These are phyloP conservation scores for Lactarius akahatsu DNA, from an alignment of 768 basidiomycete species.

Conservation along the genomic window DNA sequence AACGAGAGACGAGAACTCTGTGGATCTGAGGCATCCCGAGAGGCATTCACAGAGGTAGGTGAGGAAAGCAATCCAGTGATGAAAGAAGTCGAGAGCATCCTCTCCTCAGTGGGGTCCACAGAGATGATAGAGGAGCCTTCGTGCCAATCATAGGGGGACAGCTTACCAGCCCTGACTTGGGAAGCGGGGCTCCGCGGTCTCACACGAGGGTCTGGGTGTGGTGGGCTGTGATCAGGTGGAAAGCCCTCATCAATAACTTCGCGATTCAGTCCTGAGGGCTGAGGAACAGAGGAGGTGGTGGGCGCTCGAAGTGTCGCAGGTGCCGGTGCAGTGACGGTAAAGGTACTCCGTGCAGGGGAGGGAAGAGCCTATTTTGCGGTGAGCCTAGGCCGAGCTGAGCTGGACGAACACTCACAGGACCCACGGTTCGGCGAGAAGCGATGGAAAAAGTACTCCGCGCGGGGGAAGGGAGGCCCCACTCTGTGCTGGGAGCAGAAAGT, in stretches of 20 bases:
- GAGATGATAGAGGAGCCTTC: constrained; percentile 59
- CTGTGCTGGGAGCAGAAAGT: constrained; percentile 35
- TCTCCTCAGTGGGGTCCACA: constrained; percentile 56
- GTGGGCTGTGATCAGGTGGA: neutral
- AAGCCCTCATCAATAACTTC: neutral
- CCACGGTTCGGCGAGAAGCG: constrained; percentile 28
- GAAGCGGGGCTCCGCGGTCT: constrained; percentile 7
- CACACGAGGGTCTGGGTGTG: neutral
- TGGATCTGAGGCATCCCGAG: constrained; percentile 16
- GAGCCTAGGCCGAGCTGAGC: neutral
- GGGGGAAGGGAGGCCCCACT: constrained; percentile 31
- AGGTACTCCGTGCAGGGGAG: constrained; percentile 17
- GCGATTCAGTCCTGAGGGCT: neutral
- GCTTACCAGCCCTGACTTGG: neutral
- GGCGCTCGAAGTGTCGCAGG: neutral
- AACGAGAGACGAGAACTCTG: constrained; percentile 36
- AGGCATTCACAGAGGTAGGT: constrained; percentile 25
- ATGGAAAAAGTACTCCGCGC: constrained; percentile 16
- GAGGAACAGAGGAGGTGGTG: neutral
- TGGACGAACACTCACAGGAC: constrained; percentile 24
- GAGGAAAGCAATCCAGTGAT: constrained; percentile 53
- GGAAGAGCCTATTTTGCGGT: neutral
- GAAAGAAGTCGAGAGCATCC: constrained; percentile 58
- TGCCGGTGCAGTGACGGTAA: constrained; percentile 3
- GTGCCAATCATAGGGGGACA: constrained; percentile 54